A percentile compares a stretch with the other conserved stretches of the same genome.
These are phyloP conservation scores for Penicillium digitatum DNA, from an alignment of 2,329 filamentous ascomycete species.

Conservation along the genomic window DNA sequence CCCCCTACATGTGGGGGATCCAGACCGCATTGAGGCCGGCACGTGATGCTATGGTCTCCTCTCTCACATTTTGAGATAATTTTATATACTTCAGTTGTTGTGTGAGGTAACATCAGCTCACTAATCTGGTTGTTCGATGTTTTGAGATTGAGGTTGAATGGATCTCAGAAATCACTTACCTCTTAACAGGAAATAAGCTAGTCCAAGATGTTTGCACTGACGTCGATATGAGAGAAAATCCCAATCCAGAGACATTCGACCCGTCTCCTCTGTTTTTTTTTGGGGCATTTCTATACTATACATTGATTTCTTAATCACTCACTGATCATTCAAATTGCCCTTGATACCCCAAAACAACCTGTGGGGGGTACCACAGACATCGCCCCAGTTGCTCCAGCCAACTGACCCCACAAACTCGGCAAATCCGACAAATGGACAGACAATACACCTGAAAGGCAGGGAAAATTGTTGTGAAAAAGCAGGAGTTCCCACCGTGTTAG, in stretches of 20 bases:
- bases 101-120: background rate
- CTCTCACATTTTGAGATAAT: background rate
- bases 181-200: background rate
- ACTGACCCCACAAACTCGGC: background rate
- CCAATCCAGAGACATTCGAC: background rate
- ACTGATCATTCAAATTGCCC: background rate
- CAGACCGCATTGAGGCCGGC: slow-evolving; percentile 4
- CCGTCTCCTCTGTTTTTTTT: background rate
- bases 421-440: background rate
- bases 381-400: background rate
- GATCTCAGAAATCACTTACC: background rate
- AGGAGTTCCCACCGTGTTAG: background rate
- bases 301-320: background rate
- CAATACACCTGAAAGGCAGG: background rate
- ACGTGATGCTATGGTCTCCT: slow-evolving; percentile 5
- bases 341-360: background rate
- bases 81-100: background rate
- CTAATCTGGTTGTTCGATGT: background rate
- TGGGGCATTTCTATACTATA: background rate
- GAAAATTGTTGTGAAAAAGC: background rate
- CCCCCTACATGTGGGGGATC: slow-evolving; percentile 11
- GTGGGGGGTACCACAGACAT: no score
- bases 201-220: background rate
- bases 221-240: background rate
- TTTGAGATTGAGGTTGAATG: background rate